phyloP scores from a whole-genome alignment of 2,329 filamentous ascomycete genomes.

The Alternaria infectoria region DNA sequence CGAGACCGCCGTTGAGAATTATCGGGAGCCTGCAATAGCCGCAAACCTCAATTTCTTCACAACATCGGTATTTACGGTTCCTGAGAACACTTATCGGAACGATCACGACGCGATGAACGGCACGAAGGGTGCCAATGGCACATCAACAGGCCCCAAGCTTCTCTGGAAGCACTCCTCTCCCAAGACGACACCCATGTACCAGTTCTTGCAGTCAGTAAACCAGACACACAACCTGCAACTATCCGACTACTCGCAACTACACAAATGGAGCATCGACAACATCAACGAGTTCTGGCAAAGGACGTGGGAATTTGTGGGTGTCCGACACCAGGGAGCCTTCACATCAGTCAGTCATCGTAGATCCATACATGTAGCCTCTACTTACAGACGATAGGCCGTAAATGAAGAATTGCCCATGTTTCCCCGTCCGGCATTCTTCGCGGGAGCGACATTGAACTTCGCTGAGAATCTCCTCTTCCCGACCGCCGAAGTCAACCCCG shows the following conservation, averaged over 20 bases:
- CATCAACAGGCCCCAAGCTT: slow-evolving; percentile 24
- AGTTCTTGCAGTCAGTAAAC: slow-evolving; percentile 74
- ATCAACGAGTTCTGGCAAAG: slow-evolving; percentile 82
- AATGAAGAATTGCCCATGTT: slow-evolving; percentile 74
- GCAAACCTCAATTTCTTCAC: neutral
- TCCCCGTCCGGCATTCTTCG: slow-evolving; percentile 85
- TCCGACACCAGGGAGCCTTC: slow-evolving; percentile 71
- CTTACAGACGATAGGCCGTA: slow-evolving; percentile 64
- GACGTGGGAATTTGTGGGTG: slow-evolving; percentile 81
- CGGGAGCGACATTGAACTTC: slow-evolving; percentile 82
- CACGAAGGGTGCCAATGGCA: slow-evolving; percentile 34
- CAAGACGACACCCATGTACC: slow-evolving; percentile 71
- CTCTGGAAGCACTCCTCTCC: slow-evolving; percentile 76
- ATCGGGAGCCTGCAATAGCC: slow-evolving; percentile 4
- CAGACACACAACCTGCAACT: slow-evolving; percentile 69
- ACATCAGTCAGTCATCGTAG: slow-evolving; percentile 57
- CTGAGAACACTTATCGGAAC: neutral
- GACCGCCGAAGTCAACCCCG: slow-evolving; percentile 61
- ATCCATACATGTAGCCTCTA: slow-evolving; percentile 10
- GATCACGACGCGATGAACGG: slow-evolving; percentile 6
- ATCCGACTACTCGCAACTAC: slow-evolving; percentile 73
- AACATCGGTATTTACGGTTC: neutral
- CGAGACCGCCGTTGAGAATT: slow-evolving; percentile 8
- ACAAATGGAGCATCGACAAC: slow-evolving; percentile 83
- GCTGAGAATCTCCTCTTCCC: slow-evolving; percentile 94